A percentile compares a stretch with the other conserved stretches of the same genome.
Evolutionary conservation across 768 basidiomycete genomes (phyloP).

Genomic region (Pisolithus microcarpus): DNA sequence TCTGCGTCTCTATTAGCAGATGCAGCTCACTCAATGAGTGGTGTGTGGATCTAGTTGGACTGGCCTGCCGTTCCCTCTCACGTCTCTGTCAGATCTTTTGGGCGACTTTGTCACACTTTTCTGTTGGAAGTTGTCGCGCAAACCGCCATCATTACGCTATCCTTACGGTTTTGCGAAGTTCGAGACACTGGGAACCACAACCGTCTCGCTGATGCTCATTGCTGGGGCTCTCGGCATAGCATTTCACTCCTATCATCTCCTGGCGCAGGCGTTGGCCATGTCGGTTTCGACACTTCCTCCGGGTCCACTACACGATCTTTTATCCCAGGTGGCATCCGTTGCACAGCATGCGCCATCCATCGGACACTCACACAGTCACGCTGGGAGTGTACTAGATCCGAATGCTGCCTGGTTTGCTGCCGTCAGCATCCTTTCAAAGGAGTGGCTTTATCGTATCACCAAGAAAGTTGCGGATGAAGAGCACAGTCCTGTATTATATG

Average conservation of each 20-base stretch:
- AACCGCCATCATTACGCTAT: slow-evolving; percentile 70
- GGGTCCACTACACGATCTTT: slow-evolving; percentile 55
- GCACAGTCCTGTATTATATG: slow-evolving; percentile 82
- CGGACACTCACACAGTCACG: slow-evolving; percentile 47
- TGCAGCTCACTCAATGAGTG: slow-evolving; percentile 86
- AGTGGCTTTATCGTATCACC: slow-evolving; percentile 88
- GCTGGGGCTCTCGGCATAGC: slow-evolving; percentile 81
- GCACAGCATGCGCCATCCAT: slow-evolving; percentile 50
- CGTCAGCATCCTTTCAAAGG: slow-evolving; percentile 72
- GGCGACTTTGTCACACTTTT: slow-evolving; percentile 90
- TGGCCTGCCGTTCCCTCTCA: slow-evolving; percentile 6
- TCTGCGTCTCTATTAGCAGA: slow-evolving; percentile 89
- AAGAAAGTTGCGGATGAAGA: slow-evolving; percentile 88
- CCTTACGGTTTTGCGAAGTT: slow-evolving; percentile 92
- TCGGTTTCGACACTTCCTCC: slow-evolving; percentile 58
- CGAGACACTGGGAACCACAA: slow-evolving; percentile 90
- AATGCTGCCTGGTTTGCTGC: slow-evolving; percentile 98
- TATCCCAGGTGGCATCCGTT: slow-evolving; percentile 48
- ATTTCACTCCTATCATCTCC: slow-evolving; percentile 82
- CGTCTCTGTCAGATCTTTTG: slow-evolving; percentile 51
- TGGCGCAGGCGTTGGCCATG: slow-evolving; percentile 64
- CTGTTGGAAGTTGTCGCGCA: slow-evolving; percentile 79
- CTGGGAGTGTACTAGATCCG: slow-evolving; percentile 58
- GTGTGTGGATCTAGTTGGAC: slow-evolving; percentile 35
- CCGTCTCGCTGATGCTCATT: slow-evolving; percentile 80